Conservation (phyloP, 495 filamentous ascomycete genomes). For the Barbatosphaeria neglecta region DNA sequence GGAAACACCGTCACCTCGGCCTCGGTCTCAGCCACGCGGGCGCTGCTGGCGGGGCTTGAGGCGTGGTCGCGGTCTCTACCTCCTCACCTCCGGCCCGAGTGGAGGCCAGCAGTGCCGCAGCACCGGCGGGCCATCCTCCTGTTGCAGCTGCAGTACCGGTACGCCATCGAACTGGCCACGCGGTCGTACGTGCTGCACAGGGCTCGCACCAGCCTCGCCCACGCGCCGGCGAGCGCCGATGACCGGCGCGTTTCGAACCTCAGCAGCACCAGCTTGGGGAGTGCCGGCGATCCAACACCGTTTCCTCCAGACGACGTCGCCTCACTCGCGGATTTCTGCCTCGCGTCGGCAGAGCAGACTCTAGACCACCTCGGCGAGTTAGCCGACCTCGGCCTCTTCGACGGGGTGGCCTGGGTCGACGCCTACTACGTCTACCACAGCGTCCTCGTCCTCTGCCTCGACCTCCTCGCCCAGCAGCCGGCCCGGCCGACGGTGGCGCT, state of each 20-base stretch:
- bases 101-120: slow-evolving; percentile 1
- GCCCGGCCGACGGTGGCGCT: slow-evolving; percentile 7
- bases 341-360: background rate
- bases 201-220: background rate
- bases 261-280: too few relatives aligned
- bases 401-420: slow-evolving; percentile 13
- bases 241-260: background rate
- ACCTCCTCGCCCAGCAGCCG: slow-evolving; percentile 12
- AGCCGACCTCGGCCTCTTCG: slow-evolving; percentile 5
- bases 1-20: too few relatives aligned
- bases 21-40: too few relatives aligned
- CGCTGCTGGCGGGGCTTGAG: slow-evolving; percentile 22
- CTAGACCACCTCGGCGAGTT: slow-evolving; percentile 6
- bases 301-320: background rate
- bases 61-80: slow-evolving; percentile 27
- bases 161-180: slow-evolving; percentile 15
- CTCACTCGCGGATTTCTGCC: background rate
- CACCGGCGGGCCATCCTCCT: slow-evolving; percentile 15
- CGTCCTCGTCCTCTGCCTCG: slow-evolving; percentile 12
- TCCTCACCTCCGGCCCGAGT: slow-evolving; percentile 11
- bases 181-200: slow-evolving; percentile 19
- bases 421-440: slow-evolving; percentile 15
- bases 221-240: background rate
- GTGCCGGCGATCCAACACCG: too few relatives aligned
- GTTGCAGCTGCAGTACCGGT: slow-evolving; percentile 21